Base-by-base conservation (phyloP, 2,329 filamentous ascomycete genomes). In the Lasiodiplodia citricola region DNA sequence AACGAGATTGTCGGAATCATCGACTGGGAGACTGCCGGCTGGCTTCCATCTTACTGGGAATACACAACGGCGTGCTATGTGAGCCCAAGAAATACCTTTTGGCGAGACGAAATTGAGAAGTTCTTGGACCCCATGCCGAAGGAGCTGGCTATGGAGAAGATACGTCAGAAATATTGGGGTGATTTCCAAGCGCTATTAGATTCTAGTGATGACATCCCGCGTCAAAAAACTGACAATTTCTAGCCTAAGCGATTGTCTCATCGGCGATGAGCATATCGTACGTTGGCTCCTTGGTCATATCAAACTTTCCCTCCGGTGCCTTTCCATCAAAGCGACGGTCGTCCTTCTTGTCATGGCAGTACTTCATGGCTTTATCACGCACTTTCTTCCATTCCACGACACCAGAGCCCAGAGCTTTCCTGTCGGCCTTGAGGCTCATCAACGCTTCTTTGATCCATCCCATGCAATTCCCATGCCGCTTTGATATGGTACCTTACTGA, bases 21-120 rank as follows among this genome's bases (percentile, higher is more conserved):
- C 56, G 82, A 80, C 70, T 86, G 82, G 83, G 83, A 86, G 71
- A 76, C 78, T 37, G 76, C 80, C 25, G 83, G 83, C 1, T 86
- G 81, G 82, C 85, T 82, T 72, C 83, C 82, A 1, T 74, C 77
- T n/a, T 85, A 83, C 72, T 85, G 81, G 82, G 82, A 84, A 70
- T 82, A 81, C 68, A 81, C 80, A 8, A 75, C 74, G 8, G 77
- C 79, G 1, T 77, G 74, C 69, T 75, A 82, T 73, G 82, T 81
- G 31, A 84, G 83, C 69, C 78, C 76, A 4, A 71, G 75, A 14
- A 82, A 81, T 54, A 71, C 70, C 37, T 81, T 80, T 60, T 82
- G 79, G 81, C 71, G 74, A 68, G 66, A 74, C 3, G 38, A 71
- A 28, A 64, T 82, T 52, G 70, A 71, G 47, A 77, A 78, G 38